These are phyloP conservation scores for Funneliformis geosporum DNA, from an alignment of 192 early-diverging fungal genomes.

Conservation along the genomic window DNA sequence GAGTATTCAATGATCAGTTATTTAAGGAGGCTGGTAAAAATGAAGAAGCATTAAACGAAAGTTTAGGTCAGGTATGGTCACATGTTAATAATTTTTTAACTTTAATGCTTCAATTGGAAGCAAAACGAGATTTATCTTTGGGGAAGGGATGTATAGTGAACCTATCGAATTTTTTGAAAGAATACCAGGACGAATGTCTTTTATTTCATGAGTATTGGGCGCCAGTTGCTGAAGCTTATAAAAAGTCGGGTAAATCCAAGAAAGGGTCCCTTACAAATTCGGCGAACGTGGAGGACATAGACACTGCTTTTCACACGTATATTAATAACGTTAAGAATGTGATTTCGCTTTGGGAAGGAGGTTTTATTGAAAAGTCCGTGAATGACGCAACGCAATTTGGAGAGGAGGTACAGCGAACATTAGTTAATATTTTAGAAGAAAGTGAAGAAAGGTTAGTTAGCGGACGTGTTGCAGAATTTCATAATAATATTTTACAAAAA, in stretches of 20 bases:
- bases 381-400: slow-evolving; percentile 1
- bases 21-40: slow-evolving; percentile 54
- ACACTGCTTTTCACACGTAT: slow-evolving; percentile 46
- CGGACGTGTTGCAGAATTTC: slow-evolving; percentile 38
- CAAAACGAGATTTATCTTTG: slow-evolving; percentile 28
- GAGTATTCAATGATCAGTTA: slow-evolving; percentile 69
- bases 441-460: slow-evolving; percentile 38
- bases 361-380: slow-evolving; percentile 47
- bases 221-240: slow-evolving; percentile 46
- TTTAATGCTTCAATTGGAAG: slow-evolving; percentile 27
- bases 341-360: slow-evolving; percentile 51
- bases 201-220: slow-evolving; percentile 60
- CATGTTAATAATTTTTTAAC: slow-evolving; percentile 47
- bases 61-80: slow-evolving; percentile 67
- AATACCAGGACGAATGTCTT: slow-evolving; percentile 23
- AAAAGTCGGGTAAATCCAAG: slow-evolving; percentile 36
- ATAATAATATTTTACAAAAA: slow-evolving; percentile 41
- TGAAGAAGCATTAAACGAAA: slow-evolving; percentile 57
- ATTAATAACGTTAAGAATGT: slow-evolving; percentile 53
- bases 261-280: neutral
- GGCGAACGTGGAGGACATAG: slow-evolving; percentile 45
- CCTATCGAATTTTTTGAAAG: slow-evolving; percentile 36
- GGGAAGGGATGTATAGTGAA: slow-evolving; percentile 30
- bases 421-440: slow-evolving; percentile 31
- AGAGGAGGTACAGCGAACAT: neutral